Evolutionary conservation across 2,329 filamentous ascomycete species (phyloP).

Genomic region (Sclerotinia subarctica): DNA sequence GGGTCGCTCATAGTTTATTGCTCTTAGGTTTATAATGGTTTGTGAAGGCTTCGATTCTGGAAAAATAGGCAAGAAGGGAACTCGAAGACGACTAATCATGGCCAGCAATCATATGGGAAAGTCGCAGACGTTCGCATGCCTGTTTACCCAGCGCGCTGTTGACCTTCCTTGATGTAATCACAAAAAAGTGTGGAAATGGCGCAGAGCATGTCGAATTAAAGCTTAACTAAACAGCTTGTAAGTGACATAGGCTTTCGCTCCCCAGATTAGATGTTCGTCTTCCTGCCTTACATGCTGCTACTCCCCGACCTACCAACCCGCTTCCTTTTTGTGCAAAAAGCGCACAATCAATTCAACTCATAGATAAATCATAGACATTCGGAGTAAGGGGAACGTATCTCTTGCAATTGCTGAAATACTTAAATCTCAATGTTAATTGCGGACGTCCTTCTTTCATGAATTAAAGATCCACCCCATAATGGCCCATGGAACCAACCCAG

Average conservation of each 20-base stretch:
- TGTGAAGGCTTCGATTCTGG: neutral
- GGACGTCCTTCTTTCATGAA: neutral
- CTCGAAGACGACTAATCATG: neutral
- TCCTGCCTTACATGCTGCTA: neutral
- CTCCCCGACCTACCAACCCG: neutral
- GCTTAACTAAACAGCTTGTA: neutral
- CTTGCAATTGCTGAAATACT: constrained; percentile 10
- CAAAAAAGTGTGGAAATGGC: neutral
- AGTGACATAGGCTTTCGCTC: neutral
- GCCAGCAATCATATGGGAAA: neutral
- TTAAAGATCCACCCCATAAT: neutral
- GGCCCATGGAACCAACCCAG: neutral
- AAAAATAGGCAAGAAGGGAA: neutral
- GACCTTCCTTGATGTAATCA: neutral
- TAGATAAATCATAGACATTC: neutral
- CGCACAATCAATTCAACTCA: neutral
- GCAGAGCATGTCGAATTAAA: neutral
- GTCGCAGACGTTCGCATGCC: neutral
- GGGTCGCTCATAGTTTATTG: no score
- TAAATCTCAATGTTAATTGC: neutral
- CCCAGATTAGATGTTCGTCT: neutral
- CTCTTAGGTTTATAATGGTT: neutral
- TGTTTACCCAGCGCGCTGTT: neutral
- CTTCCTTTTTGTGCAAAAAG: neutral
- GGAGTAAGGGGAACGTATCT: neutral